These are phyloP conservation scores for Fusarium sp. DNA, from an alignment of 2,329 filamentous ascomycete genomes.

Conservation along the genomic window DNA sequence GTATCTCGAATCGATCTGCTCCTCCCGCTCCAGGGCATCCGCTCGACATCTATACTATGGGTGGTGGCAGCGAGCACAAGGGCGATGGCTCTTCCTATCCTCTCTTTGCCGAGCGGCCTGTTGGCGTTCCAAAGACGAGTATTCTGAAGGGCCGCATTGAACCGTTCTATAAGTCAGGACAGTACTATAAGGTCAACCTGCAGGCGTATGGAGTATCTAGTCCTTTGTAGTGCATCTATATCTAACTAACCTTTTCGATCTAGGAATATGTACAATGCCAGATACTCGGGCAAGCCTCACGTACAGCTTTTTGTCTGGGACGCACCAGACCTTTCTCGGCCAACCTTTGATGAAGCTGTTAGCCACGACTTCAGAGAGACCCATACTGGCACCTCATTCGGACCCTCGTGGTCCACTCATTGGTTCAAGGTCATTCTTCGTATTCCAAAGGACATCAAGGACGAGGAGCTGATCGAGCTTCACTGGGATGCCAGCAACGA, in stretches of 20 bases:
- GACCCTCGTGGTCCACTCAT: constrained; percentile 96
- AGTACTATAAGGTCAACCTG: constrained; percentile 81
- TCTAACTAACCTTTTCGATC: constrained; percentile 20
- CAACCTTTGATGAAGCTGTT: constrained; percentile 86
- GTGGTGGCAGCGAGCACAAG: constrained; percentile 60
- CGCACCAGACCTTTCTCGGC: constrained; percentile 80
- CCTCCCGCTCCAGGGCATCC: constrained; percentile 49
- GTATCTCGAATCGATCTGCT: constrained; percentile 53
- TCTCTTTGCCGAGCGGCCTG: constrained; percentile 62
- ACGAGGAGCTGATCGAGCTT: constrained; percentile 88
- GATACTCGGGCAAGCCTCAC: constrained; percentile 73
- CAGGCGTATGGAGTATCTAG: constrained; percentile 68
- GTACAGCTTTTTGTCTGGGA: constrained; percentile 89
- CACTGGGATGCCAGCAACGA: constrained; percentile 97
- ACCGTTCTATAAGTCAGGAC: constrained; percentile 81
- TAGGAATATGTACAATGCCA: constrained; percentile 55
- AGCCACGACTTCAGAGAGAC: constrained; percentile 79
- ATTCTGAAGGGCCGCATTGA: constrained; percentile 87
- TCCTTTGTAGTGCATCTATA: not conserved
- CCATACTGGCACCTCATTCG: constrained; percentile 81
- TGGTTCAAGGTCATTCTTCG: constrained; percentile 91
- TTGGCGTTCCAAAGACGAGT: constrained; percentile 82
- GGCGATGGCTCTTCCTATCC: constrained; percentile 61
- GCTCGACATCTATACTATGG: constrained; percentile 57
- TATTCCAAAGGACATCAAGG: constrained; percentile 75